Percentiles rank a stretch among this genome's conserved stretches.
These are phyloP conservation scores for Aegilops longissima DNA, from an alignment of 176 grass and related monocot species.

Conservation along the genomic window DNA sequence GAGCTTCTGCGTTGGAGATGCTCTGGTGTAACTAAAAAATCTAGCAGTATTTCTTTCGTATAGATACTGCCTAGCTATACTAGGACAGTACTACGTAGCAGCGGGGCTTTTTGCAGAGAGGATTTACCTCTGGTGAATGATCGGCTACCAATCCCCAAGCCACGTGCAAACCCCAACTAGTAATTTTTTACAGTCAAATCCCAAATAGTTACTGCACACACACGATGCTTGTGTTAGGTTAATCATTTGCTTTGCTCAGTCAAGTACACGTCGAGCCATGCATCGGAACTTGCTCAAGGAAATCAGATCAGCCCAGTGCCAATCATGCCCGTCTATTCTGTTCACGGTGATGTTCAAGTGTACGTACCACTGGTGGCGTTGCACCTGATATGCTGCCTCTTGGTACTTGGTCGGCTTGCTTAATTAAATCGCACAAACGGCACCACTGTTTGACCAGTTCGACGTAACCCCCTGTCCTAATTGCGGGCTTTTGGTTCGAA, in stretches of 20 bases:
- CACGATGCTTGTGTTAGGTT: not conserved
- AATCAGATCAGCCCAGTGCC: not conserved
- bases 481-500: constrained; percentile 34
- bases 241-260: constrained; percentile 31
- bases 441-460: constrained; percentile 42
- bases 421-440: constrained; percentile 28
- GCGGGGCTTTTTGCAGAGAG: not conserved
- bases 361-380: not conserved
- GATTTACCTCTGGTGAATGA: not conserved
- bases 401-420: constrained; percentile 46
- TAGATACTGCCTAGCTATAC: no score
- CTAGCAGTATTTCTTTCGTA: no score
- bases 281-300: constrained; percentile 32
- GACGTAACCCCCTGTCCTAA: constrained; percentile 15
- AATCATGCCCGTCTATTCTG: constrained; percentile 21
- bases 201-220: not conserved
- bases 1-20: no score
- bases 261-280: constrained; percentile 17
- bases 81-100: no score
- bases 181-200: not conserved
- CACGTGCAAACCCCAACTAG: not conserved
- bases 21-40: no score
- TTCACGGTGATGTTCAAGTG: constrained; percentile 22
- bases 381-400: constrained; percentile 14
- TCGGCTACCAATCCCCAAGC: constrained; percentile 10